Percentiles rank a stretch among this genome's conserved stretches.
Evolutionary conservation across 306 rosid genomes (phyloP).

Genomic region (Dryas octopetala): DNA sequence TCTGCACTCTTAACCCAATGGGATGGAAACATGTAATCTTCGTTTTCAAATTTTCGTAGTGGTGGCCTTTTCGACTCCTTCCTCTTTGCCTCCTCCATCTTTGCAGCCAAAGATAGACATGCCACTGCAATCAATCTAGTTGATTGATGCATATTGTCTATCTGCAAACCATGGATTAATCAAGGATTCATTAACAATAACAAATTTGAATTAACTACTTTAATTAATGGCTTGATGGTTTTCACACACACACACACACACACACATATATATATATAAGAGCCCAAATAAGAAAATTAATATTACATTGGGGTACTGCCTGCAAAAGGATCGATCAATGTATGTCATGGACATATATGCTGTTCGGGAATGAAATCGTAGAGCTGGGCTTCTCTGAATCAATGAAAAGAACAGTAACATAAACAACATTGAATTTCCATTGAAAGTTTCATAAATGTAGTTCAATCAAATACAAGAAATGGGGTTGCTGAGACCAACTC

Average conservation of each 20-base stretch:
- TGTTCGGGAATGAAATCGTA: constrained; percentile 71
- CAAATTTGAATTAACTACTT: neutral
- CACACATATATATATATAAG: too few relatives aligned
- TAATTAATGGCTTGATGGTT: too few relatives aligned
- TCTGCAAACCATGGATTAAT: neutral
- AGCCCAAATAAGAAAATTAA: too few relatives aligned
- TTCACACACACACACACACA: too few relatives aligned
- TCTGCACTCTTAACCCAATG: constrained; percentile 58
- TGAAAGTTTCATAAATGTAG: constrained; percentile 20
- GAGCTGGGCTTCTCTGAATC: constrained; percentile 56
- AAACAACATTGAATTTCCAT: neutral
- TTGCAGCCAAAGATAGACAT: constrained; percentile 76
- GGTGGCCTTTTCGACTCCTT: constrained; percentile 36
- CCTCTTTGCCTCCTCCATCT: constrained; percentile 57
- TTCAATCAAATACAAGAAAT: constrained; percentile 21
- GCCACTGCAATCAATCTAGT: constrained; percentile 63
- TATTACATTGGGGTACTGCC: neutral
- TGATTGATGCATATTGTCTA: neutral
- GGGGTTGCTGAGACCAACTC: constrained; percentile 45
- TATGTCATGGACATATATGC: constrained; percentile 76
- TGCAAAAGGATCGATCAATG: constrained; percentile 21
- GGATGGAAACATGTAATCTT: too few relatives aligned
- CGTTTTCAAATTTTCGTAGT: constrained; percentile 43
- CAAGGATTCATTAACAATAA: too few relatives aligned
- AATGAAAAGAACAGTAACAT: neutral